Base-by-base conservation (phyloP, 192 early-diverging fungal genomes). In the Linderina pennispora region DNA sequence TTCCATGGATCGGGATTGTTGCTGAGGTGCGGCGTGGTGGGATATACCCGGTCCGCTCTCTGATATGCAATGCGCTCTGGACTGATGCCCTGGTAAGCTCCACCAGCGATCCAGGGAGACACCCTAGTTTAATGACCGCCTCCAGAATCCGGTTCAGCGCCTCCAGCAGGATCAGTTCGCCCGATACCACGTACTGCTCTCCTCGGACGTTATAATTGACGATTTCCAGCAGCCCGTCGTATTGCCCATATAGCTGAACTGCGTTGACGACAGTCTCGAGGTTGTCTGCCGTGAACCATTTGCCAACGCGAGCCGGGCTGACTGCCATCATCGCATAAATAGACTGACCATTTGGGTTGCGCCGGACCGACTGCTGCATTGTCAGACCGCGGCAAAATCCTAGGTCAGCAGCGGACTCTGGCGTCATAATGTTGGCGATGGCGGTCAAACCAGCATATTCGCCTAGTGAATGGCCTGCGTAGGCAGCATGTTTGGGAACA, bases 381-480 rank as follows among this genome's bases (percentile, higher is more conserved):
- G 88, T 92, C 81, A 94, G 87, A 45, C 94, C 94, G 58, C 94
- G 84, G 70, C 90, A 93, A 66, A 97, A 97, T 14, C 90, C 88
- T 28, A 97, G 83, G 49, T 92, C 90, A 33, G 89, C 88, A 6
- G 91, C 64, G 17, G 81, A 65, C 45, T 92, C 87, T 25, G 94
- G 77, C 16, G 80, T 77, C 14, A 97, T 71, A 1, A 93, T 80
- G 48, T 84, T 79, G 40, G 81, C 91, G 25, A 92, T 79, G 17
- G 91, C 75, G 5, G 90, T 80, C 20, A 97, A 75, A 14, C 81
- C 94, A 44, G 91, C 90, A 49, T 92, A 94, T 58, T 97, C 94
- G 62, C 94, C 94, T 37, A 97, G 77, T 42, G 88, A 88, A 75
- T 97, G 94, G 48, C 94, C 94, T 31, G 94, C 91, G 60, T 89